Evolutionary conservation across 2,329 filamentous ascomycete species (phyloP).

Genomic region (Calonectria montana): DNA sequence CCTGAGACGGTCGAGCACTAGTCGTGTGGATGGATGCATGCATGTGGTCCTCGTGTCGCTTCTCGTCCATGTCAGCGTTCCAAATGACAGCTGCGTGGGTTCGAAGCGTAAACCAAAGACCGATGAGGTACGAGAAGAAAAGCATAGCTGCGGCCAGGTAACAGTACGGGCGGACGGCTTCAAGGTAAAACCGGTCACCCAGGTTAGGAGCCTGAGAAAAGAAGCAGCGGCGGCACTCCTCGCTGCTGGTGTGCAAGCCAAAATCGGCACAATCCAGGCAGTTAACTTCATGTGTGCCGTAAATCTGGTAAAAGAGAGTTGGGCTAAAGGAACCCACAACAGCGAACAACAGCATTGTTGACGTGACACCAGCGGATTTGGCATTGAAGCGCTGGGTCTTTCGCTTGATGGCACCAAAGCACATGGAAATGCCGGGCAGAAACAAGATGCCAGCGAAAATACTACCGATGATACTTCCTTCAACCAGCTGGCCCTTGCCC

Average conservation of each 20-base stretch:
- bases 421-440: slow-evolving; percentile 96
- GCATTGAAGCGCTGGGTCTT: slow-evolving; percentile 99
- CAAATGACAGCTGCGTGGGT: slow-evolving; percentile 98
- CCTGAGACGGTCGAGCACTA: slow-evolving; percentile 49
- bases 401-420: slow-evolving; percentile 95
- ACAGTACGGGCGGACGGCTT: slow-evolving; percentile 93
- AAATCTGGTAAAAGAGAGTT: slow-evolving; percentile 98
- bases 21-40: slow-evolving; percentile 49
- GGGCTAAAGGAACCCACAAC: slow-evolving; percentile 95
- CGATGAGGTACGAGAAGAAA: slow-evolving; percentile 93
- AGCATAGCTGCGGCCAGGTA: slow-evolving; percentile 87
- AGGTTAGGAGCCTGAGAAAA: slow-evolving; percentile 89
- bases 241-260: slow-evolving; percentile 51
- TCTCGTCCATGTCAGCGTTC: slow-evolving; percentile 86
- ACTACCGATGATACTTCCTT: slow-evolving; percentile 96
- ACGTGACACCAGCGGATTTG: slow-evolving; percentile 94
- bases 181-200: slow-evolving; percentile 87
- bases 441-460: slow-evolving; percentile 98
- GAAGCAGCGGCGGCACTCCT: slow-evolving; percentile 92
- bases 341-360: slow-evolving; percentile 97
- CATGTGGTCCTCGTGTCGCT: slow-evolving; percentile 69
- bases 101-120: slow-evolving; percentile 92
- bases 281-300: slow-evolving; percentile 95
- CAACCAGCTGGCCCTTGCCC: slow-evolving; percentile 92
- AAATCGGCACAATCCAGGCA: slow-evolving; percentile 75